phyloP scores from a whole-genome alignment of 345 rosid genomes.

The Arabis alpina region DNA sequence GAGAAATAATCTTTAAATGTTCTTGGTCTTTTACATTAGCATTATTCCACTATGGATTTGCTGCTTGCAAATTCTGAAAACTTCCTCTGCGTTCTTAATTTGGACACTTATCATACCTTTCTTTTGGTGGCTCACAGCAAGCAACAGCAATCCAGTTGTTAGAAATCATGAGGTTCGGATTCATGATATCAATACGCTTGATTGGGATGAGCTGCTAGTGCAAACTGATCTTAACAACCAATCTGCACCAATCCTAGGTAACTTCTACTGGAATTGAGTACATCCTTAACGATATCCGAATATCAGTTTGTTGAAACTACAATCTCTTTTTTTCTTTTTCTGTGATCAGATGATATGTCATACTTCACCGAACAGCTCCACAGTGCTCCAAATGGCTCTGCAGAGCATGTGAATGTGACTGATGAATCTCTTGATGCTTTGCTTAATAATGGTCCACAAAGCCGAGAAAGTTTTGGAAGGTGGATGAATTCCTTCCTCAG shows the following conservation, averaged over 20 bases:
- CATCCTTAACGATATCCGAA: neutral
- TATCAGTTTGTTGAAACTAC: slow-evolving; percentile 14
- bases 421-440: slow-evolving; percentile 53
- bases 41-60: slow-evolving; percentile 10
- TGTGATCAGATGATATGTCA: slow-evolving; percentile 56
- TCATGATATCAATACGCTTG: slow-evolving; percentile 94
- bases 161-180: slow-evolving; percentile 68
- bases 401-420: slow-evolving; percentile 54
- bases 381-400: slow-evolving; percentile 39
- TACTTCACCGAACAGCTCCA: slow-evolving; percentile 52
- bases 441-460: slow-evolving; percentile 61
- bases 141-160: slow-evolving; percentile 50
- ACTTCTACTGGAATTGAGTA: slow-evolving; percentile 27
- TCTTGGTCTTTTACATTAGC: slow-evolving; percentile 10
- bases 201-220: slow-evolving; percentile 91
- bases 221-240: slow-evolving; percentile 52
- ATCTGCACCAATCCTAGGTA: slow-evolving; percentile 56
- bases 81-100: slow-evolving; percentile 10
- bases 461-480: slow-evolving; percentile 85
- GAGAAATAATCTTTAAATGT: slow-evolving; percentile 45
- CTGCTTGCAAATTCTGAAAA: neutral
- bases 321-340: slow-evolving; percentile 4
- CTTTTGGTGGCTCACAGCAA: slow-evolving; percentile 54
- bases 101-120: slow-evolving; percentile 21
- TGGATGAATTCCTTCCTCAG: slow-evolving; percentile 70